These are phyloP conservation scores for Excoecaria cochinchinensis DNA, from an alignment of 345 rosid genomes.

Conservation along the genomic window DNA sequence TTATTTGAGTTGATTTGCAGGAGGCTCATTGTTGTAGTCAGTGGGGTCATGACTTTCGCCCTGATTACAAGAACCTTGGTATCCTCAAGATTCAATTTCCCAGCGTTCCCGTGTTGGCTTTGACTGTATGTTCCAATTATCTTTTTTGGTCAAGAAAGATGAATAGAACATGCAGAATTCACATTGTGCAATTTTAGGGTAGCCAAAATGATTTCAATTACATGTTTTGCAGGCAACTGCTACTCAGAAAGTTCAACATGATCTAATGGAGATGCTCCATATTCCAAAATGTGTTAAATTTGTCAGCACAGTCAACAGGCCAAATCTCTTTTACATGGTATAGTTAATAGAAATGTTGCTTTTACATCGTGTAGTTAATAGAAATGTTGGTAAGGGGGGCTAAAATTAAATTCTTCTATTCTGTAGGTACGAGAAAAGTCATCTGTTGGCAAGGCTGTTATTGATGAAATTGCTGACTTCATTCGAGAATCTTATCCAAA, in stretches of 20 bases:
- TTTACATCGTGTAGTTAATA: slow-evolving; percentile 63
- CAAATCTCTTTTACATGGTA: slow-evolving; percentile 93
- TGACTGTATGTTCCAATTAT: slow-evolving; percentile 61
- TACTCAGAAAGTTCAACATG: slow-evolving; percentile 83
- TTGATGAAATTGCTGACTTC: slow-evolving; percentile 84
- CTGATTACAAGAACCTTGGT: slow-evolving; percentile 89
- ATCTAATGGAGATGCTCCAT: slow-evolving; percentile 82
- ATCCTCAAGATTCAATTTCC: slow-evolving; percentile 95
- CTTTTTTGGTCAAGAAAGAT: background rate
- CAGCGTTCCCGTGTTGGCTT: slow-evolving; percentile 76
- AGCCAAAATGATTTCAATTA: slow-evolving; percentile 13
- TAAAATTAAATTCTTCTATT: slow-evolving; percentile 10
- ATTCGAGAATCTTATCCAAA: slow-evolving; percentile 76
- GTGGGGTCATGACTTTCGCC: slow-evolving; percentile 99
- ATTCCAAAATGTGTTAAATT: slow-evolving; percentile 78
- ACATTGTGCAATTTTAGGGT: slow-evolving; percentile 3
- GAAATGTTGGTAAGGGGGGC: slow-evolving; percentile 12
- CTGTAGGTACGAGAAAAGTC: slow-evolving; percentile 85
- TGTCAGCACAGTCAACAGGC: slow-evolving; percentile 93
- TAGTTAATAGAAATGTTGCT: slow-evolving; percentile 31
- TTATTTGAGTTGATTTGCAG: slow-evolving; percentile 47
- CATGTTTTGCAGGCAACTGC: slow-evolving; percentile 81
- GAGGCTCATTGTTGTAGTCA: slow-evolving; percentile 99
- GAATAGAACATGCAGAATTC: background rate
- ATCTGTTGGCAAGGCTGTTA: slow-evolving; percentile 67